Evolutionary conservation across 352 stramenopile species (phyloP).

Genomic region (Pythium chondricola): DNA sequence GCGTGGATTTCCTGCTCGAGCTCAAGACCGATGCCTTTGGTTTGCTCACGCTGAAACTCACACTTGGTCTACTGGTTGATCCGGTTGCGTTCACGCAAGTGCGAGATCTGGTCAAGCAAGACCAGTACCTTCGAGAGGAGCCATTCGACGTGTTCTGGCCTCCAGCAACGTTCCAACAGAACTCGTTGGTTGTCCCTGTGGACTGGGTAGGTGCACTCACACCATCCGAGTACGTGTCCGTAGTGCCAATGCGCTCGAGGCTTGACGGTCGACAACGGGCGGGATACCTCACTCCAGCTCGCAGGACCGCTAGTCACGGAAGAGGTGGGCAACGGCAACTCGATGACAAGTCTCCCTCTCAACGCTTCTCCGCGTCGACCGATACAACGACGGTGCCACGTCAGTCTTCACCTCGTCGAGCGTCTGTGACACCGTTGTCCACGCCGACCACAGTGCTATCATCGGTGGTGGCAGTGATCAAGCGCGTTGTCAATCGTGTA

Average conservation of each 20-base stretch:
- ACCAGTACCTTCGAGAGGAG: conserved; percentile 52
- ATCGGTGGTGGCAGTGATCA: conserved; percentile 21
- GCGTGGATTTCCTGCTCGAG: conserved; percentile 61
- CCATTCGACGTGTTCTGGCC: conserved; percentile 54
- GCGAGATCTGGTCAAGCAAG: conserved; percentile 39
- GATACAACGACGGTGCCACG: background rate
- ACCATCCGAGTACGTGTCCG: conserved; percentile 62
- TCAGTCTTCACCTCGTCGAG: background rate
- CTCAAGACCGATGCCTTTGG: conserved; percentile 49
- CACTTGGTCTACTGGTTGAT: conserved; percentile 59
- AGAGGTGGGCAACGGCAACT: too few relatives aligned
- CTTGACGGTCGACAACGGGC: background rate
- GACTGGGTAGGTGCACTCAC: conserved; percentile 66
- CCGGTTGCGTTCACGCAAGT: conserved; percentile 45
- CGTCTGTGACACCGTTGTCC: too few relatives aligned
- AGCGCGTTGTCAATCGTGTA: conserved; percentile 37
- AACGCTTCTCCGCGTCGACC: conserved; percentile 7
- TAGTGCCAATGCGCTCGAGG: conserved; percentile 31
- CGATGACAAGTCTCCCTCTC: conserved; percentile 12
- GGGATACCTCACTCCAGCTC: background rate
- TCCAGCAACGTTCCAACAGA: conserved; percentile 33
- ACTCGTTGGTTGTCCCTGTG: conserved; percentile 37
- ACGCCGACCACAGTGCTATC: too few relatives aligned
- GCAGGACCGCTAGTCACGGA: background rate
- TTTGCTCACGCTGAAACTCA: conserved; percentile 71